Evolutionary conservation across 2,329 filamentous ascomycete genomes (phyloP), one percentile per base, ranked within the genome.

Genomic region (Phaeosphaeria sp.): DNA sequence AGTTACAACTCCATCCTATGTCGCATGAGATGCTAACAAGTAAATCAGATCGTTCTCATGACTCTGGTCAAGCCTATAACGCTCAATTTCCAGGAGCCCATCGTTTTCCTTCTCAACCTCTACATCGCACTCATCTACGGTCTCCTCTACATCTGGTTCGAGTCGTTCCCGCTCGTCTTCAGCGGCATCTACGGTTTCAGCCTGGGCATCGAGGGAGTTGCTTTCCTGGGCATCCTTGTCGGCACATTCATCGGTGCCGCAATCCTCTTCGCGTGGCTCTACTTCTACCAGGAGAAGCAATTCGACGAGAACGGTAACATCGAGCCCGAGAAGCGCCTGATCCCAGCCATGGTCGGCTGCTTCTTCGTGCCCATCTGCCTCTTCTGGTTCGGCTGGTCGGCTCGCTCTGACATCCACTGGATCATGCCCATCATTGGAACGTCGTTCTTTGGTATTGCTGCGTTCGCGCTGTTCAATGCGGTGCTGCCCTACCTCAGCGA

Each of bases 401-500:
- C 72, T 0, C 55, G 70, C 3, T 24, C 66, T 2, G 51, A 61
- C 25, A 59, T 77, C 1, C 76, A 77, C 55, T 80, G 77, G 77
- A 78, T 80, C 42, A 65, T 79, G 46, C 79, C 77, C 1, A 77
- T 78, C 43, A 72, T 79, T 21, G 74, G 74, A 3, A 75, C 75
- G 0, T 59, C 64, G 2, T 79, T 76, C 57, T 81, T 83, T 54
- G 57, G 63, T 52, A 55, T 74, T 39, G 66, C 63, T 11, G 57
- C 66, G 2, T 66, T 83, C 60, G 64, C 82, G n/a, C 74, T 84
- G 7, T 83, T 83, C 70, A 80, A 82, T 49, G 73, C 73, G 1
- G 78, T 83, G 0, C 69, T 84, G 24, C 82, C 77, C 53, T 82
- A 82, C 58, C 69, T 80, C 1, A 68, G 71, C 21, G 77, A 80